phyloP scores from a whole-genome alignment of 2,329 filamentous ascomycete genomes.

The Ceratocystis lukuohia region DNA sequence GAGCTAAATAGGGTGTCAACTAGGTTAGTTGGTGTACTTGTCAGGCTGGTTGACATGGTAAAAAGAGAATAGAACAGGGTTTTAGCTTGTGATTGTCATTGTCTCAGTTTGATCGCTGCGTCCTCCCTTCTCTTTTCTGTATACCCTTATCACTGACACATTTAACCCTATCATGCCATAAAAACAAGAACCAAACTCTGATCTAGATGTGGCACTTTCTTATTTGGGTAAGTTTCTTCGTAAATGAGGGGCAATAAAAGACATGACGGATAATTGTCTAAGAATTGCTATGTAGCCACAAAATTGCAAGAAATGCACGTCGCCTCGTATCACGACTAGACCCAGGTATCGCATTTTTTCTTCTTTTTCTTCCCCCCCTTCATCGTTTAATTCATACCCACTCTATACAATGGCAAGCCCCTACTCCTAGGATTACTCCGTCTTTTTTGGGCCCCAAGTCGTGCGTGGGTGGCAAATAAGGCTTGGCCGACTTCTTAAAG shows the following conservation, averaged over 20 bases:
- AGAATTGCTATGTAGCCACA: too few relatives aligned
- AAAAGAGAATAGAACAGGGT: not conserved
- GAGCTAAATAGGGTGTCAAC: not conserved
- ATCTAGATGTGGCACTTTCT: not conserved
- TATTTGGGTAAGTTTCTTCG: too few relatives aligned
- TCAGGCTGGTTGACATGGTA: not conserved
- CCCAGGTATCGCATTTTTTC: not conserved
- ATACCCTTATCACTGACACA: not conserved
- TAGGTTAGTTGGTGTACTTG: not conserved
- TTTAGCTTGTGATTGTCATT: constrained; percentile 4
- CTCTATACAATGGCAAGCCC: not conserved
- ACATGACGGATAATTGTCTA: too few relatives aligned
- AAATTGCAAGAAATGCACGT: too few relatives aligned
- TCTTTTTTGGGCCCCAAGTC: not conserved
- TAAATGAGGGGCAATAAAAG: too few relatives aligned
- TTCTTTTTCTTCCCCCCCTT: not conserved
- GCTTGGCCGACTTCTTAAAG: not conserved
- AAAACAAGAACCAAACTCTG: not conserved
- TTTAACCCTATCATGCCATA: not conserved
- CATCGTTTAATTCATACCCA: not conserved
- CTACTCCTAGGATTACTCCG: not conserved
- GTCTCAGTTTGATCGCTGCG: not conserved
- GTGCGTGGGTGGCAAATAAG: not conserved
- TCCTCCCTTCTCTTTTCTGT: not conserved
- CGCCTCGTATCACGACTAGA: too few relatives aligned